These are phyloP conservation scores for Solanum ossicruentum DNA, from an alignment of 257 asterid species.

Conservation along the genomic window DNA sequence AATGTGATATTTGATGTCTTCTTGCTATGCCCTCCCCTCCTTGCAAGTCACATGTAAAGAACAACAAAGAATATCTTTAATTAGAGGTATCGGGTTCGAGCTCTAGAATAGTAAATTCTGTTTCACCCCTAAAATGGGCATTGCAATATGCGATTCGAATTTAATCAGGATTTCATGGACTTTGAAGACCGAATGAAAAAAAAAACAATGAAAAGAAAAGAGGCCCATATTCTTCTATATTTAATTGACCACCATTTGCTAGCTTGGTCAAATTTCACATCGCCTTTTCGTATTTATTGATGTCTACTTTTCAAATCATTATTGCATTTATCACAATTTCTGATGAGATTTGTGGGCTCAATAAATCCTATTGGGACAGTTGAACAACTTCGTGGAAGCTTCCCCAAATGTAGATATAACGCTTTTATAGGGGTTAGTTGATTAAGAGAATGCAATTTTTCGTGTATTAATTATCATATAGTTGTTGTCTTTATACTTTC, in stretches of 20 bases:
- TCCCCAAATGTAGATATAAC: neutral
- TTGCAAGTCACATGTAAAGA: no score
- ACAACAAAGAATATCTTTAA: no score
- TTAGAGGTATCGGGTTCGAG: no score
- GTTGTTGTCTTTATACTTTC: neutral
- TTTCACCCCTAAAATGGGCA: accelerated
- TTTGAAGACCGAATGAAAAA: accelerated
- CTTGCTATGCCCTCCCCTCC: no score
- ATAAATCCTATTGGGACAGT: neutral
- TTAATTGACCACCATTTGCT: neutral
- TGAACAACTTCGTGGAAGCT: neutral
- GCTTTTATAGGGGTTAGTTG: neutral
- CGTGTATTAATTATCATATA: neutral
- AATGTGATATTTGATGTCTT: no score
- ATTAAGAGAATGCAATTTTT: neutral
- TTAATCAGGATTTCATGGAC: accelerated
- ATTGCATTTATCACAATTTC: neutral
- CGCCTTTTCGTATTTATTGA: neutral
- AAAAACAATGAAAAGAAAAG: neutral
- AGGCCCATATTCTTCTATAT: neutral
- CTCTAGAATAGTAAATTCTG: accelerated
- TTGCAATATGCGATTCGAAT: no score
- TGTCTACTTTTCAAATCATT: neutral
- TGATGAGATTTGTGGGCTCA: neutral
- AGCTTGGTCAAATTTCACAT: neutral